Percentiles rank a stretch among this genome's conserved stretches.
Conservation (phyloP, 2,329 filamentous ascomycete species). For the Hypoxylon sp. region DNA sequence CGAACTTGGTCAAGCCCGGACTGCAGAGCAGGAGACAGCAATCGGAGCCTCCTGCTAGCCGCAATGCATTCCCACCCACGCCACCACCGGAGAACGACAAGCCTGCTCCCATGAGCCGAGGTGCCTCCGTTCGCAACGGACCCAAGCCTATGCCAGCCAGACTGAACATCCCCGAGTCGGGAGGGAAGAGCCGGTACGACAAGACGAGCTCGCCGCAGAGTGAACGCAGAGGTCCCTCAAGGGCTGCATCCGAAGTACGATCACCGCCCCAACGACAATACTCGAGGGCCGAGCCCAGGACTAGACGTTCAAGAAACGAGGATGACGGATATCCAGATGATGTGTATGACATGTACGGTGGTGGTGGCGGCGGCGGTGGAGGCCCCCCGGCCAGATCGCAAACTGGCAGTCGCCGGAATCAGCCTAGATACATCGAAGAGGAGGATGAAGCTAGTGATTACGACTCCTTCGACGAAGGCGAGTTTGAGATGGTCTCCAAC, state of each 20-base stretch:
- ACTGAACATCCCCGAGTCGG: conserved; percentile 67
- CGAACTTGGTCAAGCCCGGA: conserved; percentile 89
- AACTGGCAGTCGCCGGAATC: conserved; percentile 52
- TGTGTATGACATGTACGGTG: conserved; percentile 70
- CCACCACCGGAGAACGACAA: conserved; percentile 91
- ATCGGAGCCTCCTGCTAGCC: conserved; percentile 80
- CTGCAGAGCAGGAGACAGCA: conserved; percentile 83
- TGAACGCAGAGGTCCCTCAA: conserved; percentile 46
- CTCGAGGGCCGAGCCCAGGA: conserved; percentile 52
- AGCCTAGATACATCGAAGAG: conserved; percentile 77
- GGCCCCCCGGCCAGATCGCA: too few relatives aligned
- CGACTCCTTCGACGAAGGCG: conserved; percentile 77
- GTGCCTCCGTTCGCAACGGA: conserved; percentile 68
- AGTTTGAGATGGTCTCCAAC: conserved; percentile 80
- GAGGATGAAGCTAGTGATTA: conserved; percentile 80
- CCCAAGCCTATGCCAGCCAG: conserved; percentile 68
- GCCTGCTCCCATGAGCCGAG: conserved; percentile 58
- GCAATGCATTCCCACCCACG: conserved; percentile 95
- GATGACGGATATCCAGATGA: conserved; percentile 74
- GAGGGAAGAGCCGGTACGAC: conserved; percentile 63
- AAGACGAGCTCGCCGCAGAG: conserved; percentile 59
- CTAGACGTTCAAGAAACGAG: conserved; percentile 57
- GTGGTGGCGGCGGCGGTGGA: conserved; percentile 48
- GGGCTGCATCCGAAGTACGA: conserved; percentile 56
- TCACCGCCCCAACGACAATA: conserved; percentile 56